These are phyloP conservation scores for Boletus subcaerulescens DNA, from an alignment of 768 basidiomycete genomes.

Conservation along the genomic window DNA sequence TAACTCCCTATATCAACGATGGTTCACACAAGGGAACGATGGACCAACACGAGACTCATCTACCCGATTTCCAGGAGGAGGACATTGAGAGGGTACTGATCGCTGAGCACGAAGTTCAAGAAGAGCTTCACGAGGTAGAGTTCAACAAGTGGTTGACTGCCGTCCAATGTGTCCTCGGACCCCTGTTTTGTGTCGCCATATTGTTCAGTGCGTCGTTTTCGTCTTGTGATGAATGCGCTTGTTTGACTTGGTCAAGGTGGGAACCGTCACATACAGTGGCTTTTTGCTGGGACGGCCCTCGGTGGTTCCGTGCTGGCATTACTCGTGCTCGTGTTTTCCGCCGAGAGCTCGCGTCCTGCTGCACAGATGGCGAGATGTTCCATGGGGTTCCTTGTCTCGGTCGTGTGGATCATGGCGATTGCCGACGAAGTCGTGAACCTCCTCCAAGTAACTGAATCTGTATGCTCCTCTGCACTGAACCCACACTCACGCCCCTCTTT, in stretches of 20 bases:
- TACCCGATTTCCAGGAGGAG: slow-evolving; percentile 75
- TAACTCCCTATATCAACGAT: slow-evolving; percentile 47
- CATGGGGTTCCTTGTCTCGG: slow-evolving; percentile 86
- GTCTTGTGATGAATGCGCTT: background rate
- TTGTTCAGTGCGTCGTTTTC: slow-evolving; percentile 63
- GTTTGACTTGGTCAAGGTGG: slow-evolving; percentile 24
- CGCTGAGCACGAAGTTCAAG: slow-evolving; percentile 71
- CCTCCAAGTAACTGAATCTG: slow-evolving; percentile 57
- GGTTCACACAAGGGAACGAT: slow-evolving; percentile 23
- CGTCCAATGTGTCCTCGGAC: slow-evolving; percentile 78
- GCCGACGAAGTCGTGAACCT: slow-evolving; percentile 95
- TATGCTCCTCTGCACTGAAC: background rate
- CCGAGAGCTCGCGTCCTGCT: slow-evolving; percentile 53
- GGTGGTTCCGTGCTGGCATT: slow-evolving; percentile 53
- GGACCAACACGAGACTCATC: slow-evolving; percentile 38
- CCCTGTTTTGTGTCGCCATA: slow-evolving; percentile 70
- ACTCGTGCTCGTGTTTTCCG: slow-evolving; percentile 58
- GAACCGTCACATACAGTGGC: slow-evolving; percentile 43
- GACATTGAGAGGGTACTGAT: slow-evolving; percentile 65
- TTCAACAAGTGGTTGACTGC: slow-evolving; percentile 86
- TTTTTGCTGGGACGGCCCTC: slow-evolving; percentile 51
- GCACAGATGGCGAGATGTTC: slow-evolving; percentile 73
- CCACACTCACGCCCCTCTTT: background rate
- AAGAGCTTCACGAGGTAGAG: slow-evolving; percentile 60
- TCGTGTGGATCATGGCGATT: slow-evolving; percentile 98